Conservation (phyloP, 352 stramenopile species). For the Ophiocytium majus region DNA sequence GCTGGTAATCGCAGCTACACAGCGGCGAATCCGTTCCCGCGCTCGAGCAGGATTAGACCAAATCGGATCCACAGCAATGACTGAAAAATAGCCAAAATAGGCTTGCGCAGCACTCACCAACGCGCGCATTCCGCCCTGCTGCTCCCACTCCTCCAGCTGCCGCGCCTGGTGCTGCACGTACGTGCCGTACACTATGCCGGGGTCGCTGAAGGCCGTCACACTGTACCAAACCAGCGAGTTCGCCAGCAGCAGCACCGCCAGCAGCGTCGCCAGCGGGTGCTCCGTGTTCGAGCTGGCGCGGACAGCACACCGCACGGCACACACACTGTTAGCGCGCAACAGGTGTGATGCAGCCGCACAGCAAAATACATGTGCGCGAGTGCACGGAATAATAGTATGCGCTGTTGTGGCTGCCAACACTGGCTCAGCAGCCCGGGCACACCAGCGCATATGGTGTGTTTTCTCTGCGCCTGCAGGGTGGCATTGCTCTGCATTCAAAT, state of each 20-base stretch:
- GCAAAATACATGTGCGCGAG: too few species aligned
- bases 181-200: slow-evolving; percentile 51
- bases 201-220: slow-evolving; percentile 51
- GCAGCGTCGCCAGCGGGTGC: not conserved
- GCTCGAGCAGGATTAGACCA: too few species aligned
- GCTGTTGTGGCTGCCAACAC: not conserved
- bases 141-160: not conserved
- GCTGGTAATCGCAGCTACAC: too few species aligned
- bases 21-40: too few species aligned
- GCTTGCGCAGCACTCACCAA: too few species aligned
- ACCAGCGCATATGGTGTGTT: not conserved
- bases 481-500: too few species aligned
- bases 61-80: too few species aligned
- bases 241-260: not conserved
- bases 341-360: too few species aligned
- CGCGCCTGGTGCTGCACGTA: not conserved
- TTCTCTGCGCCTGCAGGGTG: not conserved
- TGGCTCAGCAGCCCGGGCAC: not conserved
- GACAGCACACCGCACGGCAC: not conserved
- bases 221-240: not conserved
- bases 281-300: not conserved
- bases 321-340: too few species aligned
- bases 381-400: not conserved
- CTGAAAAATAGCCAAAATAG: too few species aligned
- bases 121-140: too few species aligned